phyloP scores from a whole-genome alignment of 306 rosid species.

The Vachellia pachyceras region DNA sequence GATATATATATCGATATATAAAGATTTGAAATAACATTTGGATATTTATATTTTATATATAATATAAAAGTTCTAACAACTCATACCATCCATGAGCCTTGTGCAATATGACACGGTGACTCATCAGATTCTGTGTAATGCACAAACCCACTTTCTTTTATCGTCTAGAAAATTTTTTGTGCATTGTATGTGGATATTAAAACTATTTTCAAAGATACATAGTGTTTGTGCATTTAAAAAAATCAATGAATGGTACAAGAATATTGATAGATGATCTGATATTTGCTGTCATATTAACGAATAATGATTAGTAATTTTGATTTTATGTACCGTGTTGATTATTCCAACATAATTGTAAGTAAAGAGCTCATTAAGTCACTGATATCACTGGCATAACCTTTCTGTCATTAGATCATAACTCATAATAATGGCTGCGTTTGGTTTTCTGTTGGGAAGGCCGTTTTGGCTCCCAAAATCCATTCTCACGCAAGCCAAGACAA shows the following conservation, averaged over 20 bases:
- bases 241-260: neutral
- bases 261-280: neutral
- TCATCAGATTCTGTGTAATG: neutral
- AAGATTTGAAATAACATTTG: neutral
- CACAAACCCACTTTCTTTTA: neutral
- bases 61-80: neutral
- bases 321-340: neutral
- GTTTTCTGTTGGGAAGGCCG: too few relatives aligned
- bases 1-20: neutral
- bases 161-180: neutral
- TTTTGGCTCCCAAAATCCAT: too few relatives aligned
- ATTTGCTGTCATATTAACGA: neutral
- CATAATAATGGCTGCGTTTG: too few relatives aligned
- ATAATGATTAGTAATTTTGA: neutral
- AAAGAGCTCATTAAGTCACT: neutral
- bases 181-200: neutral
- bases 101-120: neutral
- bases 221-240: neutral
- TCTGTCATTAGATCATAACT: neutral
- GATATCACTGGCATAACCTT: neutral
- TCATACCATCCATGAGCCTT: neutral
- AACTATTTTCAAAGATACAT: neutral
- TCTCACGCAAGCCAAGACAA: too few relatives aligned
- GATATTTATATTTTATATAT: neutral
- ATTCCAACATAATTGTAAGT: neutral